These are phyloP conservation scores for Sporobolomyces roseus DNA, from an alignment of 768 basidiomycete genomes.

Conservation along the genomic window DNA sequence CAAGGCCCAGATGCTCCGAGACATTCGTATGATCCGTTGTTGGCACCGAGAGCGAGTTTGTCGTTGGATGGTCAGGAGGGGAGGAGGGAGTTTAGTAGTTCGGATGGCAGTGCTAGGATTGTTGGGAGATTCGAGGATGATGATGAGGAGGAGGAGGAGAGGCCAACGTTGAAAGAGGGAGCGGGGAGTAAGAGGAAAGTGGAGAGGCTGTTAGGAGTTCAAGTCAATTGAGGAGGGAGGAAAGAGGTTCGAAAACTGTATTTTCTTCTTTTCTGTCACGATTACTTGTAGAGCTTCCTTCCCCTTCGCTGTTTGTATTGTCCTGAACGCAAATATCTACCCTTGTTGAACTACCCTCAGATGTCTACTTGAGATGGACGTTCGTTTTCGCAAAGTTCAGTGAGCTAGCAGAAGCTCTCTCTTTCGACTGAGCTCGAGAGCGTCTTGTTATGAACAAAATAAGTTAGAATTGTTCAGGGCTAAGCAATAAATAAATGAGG, in stretches of 20 bases:
- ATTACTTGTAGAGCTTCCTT: too few relatives aligned
- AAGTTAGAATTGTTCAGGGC: too few relatives aligned
- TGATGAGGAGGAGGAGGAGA: background rate
- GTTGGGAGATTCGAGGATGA: background rate
- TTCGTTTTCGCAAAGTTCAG: too few relatives aligned
- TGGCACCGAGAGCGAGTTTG: slow-evolving; percentile 2
- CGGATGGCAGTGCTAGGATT: slow-evolving; percentile 19
- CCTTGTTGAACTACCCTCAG: too few relatives aligned
- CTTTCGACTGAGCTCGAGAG: too few relatives aligned
- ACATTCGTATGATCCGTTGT: slow-evolving; percentile 5
- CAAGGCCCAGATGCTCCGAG: background rate
- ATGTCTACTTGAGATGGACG: too few relatives aligned
- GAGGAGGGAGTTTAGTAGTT: slow-evolving; percentile 4
- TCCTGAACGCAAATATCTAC: too few relatives aligned
- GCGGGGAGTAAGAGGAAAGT: slow-evolving; percentile 26
- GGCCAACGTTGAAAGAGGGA: slow-evolving; percentile 19
- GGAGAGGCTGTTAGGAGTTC: slow-evolving; percentile 24
- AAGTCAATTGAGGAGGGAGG: background rate
- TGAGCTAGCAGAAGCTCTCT: too few relatives aligned
- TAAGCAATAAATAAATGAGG: background rate
- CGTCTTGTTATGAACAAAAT: too few relatives aligned
- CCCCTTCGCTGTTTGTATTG: too few relatives aligned
- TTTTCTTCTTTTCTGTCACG: too few relatives aligned
- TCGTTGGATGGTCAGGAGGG: slow-evolving; percentile 12
- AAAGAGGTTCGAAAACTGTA: too few relatives aligned